These are phyloP conservation scores for Boletus rufocinnamomeus DNA, from an alignment of 768 basidiomycete genomes.

Conservation along the genomic window DNA sequence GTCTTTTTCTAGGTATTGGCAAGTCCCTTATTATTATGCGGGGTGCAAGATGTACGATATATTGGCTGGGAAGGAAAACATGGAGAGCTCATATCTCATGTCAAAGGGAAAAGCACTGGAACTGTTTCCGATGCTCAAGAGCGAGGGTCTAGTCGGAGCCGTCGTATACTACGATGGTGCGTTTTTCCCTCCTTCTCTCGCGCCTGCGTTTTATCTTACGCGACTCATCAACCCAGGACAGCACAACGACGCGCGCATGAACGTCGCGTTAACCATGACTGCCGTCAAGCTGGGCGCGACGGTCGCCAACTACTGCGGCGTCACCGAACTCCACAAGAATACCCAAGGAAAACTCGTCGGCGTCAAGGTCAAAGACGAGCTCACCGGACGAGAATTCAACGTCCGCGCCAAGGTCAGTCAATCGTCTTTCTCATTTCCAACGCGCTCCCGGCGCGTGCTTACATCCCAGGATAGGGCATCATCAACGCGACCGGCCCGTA, in stretches of 20 bases:
- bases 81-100: constrained; percentile 96
- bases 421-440: constrained; percentile 23
- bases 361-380: constrained; percentile 74
- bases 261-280: constrained; percentile 91
- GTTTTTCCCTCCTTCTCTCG: constrained; percentile 11
- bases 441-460: not conserved
- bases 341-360: constrained; percentile 63
- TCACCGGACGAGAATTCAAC: constrained; percentile 81
- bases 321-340: constrained; percentile 74
- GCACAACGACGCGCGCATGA: constrained; percentile 99
- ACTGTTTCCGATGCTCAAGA: constrained; percentile 95
- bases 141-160: constrained; percentile 88
- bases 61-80: constrained; percentile 93
- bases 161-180: constrained; percentile 96
- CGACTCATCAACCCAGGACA: constrained; percentile 57
- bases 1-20: constrained; percentile 71
- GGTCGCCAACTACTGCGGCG: constrained; percentile 89
- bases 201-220: not conserved
- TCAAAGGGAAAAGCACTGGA: constrained; percentile 91
- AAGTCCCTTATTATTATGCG: constrained; percentile 93
- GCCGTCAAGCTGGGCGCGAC: constrained; percentile 90
- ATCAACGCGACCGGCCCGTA: constrained; percentile 98
- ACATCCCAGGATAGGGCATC: constrained; percentile 56
- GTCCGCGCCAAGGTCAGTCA: constrained; percentile 67
- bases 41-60: constrained; percentile 97